Evolutionary conservation across 192 early-diverging fungal genomes (phyloP).

Genomic region (Irineochytrium annulatum): DNA sequence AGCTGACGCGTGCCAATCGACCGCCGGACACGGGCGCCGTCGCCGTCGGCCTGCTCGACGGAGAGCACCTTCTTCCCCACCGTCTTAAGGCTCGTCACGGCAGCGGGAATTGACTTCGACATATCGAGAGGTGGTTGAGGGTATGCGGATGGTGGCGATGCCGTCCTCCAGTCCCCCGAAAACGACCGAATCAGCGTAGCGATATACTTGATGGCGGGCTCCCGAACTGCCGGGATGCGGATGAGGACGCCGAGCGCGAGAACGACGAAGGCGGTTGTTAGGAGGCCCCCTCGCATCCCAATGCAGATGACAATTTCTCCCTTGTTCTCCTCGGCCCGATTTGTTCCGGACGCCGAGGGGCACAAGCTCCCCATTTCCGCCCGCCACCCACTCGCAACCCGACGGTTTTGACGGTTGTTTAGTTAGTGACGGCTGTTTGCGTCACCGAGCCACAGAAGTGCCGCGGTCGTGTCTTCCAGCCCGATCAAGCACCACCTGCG

Average conservation of each 20-base stretch:
- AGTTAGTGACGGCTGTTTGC: neutral
- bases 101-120: neutral
- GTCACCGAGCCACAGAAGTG: neutral
- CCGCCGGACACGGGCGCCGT: slow-evolving; percentile 76
- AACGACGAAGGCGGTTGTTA: neutral
- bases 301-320: neutral
- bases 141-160: neutral
- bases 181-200: neutral
- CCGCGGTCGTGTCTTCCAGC: no score
- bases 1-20: slow-evolving; percentile 63
- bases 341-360: neutral
- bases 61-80: neutral
- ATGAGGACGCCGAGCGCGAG: neutral
- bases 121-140: neutral
- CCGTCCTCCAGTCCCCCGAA: neutral
- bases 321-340: neutral
- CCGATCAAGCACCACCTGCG: no score
- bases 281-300: neutral
- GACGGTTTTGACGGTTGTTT: neutral
- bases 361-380: neutral
- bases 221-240: neutral
- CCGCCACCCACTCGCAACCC: neutral
- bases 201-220: neutral
- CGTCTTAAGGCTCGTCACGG: neutral
- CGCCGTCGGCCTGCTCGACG: slow-evolving; percentile 57